Base-by-base conservation (phyloP, 2,329 filamentous ascomycete species). In the Chrysoporthe deuterocubensis region DNA sequence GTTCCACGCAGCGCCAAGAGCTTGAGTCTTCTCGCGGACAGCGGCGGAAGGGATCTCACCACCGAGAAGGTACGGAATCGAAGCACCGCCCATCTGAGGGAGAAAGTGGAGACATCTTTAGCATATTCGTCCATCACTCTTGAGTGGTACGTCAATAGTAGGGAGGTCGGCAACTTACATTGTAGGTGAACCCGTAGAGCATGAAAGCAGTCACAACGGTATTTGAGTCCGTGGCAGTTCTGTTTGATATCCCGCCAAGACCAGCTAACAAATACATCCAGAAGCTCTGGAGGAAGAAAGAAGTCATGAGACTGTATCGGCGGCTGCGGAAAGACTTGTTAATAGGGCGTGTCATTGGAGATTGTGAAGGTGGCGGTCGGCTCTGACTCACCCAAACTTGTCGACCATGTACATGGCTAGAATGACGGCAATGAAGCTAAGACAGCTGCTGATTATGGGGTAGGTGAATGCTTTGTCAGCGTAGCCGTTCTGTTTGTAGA, bases 11-110 rank as follows among this genome's bases (percentile, higher is more conserved):
- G 72, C 54, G 3, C 72, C 72, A 6, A 73, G 9, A 0, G 71
- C 32, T 65, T 73, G 71, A 8, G 71, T 73, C 65, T 73, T 73
- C 48, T 73, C 72, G 34, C 72, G 72, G 5, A 73, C 26, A 7
- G 72, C 67, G 2, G 69, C 46, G 48, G 67, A 73, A 4, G 72
- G 71, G 50, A 73, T 72, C 54, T 73, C 72, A 21, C 66, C 66
- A 2, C 71, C 71, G 42, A 73, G 62, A 2, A 73, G 65, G 48
- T 73, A 73, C 9, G 71, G 71, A 18, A 73, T 71, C 1, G 72
- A 73, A 34, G 69, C 70, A n/a, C 71, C 67, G 50, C 65, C 66
- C 46, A 72, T 65, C 68, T 70, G 42, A 21, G 21, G 21, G 21
- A 21, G 21, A 21, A 21, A 21, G 21, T 21, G 21, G 21, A 21